These are phyloP conservation scores for Mortierella sp. DNA, from an alignment of 371 early-diverging fungal genomes.

Conservation along the genomic window DNA sequence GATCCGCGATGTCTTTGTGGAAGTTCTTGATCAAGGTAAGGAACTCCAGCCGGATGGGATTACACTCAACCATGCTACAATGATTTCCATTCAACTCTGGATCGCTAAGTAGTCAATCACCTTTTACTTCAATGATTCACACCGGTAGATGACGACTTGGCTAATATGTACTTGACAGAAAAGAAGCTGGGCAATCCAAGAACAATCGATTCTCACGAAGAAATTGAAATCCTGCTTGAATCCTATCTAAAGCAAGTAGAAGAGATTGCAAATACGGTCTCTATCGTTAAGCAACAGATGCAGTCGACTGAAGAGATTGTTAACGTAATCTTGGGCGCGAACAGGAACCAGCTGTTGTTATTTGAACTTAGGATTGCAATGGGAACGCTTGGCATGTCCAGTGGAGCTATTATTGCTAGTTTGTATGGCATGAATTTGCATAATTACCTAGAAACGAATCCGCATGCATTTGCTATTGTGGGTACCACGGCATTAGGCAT, in stretches of 20 bases:
- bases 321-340: conserved; percentile 83
- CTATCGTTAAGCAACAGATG: conserved; percentile 77
- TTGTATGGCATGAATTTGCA: conserved; percentile 91
- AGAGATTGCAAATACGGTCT: conserved; percentile 79
- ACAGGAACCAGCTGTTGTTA: conserved; percentile 85
- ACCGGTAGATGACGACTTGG: conserved; percentile 84
- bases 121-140: background rate
- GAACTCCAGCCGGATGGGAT: background rate
- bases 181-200: conserved; percentile 72
- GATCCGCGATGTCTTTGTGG: conserved; percentile 81
- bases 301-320: conserved; percentile 87
- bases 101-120: background rate
- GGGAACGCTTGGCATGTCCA: conserved; percentile 78
- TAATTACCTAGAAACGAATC: conserved; percentile 75
- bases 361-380: conserved; percentile 85
- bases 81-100: background rate
- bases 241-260: conserved; percentile 88
- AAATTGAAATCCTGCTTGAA: conserved; percentile 88
- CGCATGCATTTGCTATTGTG: conserved; percentile 73
- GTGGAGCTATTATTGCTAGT: conserved; percentile 76
- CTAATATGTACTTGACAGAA: conserved; percentile 87
- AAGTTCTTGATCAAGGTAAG: conserved; percentile 80
- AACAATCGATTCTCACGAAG: conserved; percentile 78
- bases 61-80: background rate
- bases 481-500: conserved; percentile 60